These are phyloP conservation scores for Cordyceps pruinosa DNA, from an alignment of 2,329 filamentous ascomycete species.

Conservation along the genomic window DNA sequence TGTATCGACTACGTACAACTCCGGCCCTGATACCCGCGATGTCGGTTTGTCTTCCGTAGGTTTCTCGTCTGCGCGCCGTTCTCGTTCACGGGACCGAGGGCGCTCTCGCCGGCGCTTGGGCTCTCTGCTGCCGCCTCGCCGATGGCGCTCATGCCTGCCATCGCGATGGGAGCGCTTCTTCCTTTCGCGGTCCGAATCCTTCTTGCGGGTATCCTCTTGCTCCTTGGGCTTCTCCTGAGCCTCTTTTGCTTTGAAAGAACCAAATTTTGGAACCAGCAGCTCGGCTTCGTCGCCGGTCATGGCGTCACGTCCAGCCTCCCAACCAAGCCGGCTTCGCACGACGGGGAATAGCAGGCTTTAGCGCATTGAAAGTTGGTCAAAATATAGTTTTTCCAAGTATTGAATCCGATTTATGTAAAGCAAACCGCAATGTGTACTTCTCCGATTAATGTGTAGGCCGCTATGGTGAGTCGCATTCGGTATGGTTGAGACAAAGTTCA, in stretches of 20 bases:
- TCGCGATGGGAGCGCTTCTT: slow-evolving; percentile 10
- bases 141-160: slow-evolving; percentile 14
- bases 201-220: slow-evolving; percentile 15
- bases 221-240: slow-evolving; percentile 29
- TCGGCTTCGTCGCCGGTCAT: slow-evolving; percentile 25
- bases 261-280: slow-evolving; percentile 57
- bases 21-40: neutral
- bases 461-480: neutral
- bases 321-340: neutral
- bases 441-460: neutral
- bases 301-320: slow-evolving; percentile 1
- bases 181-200: slow-evolving; percentile 12
- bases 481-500: neutral
- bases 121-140: slow-evolving; percentile 14
- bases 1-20: slow-evolving; percentile 56
- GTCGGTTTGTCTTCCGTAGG: neutral
- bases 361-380: neutral
- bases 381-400: too few relatives aligned
- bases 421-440: too few relatives aligned
- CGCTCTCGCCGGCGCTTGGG: slow-evolving; percentile 16
- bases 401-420: neutral
- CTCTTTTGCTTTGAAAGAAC: slow-evolving; percentile 55
- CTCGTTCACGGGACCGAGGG: slow-evolving; percentile 1
- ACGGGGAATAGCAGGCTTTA: neutral
- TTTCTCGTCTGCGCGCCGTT: slow-evolving; percentile 1